phyloP scores from a whole-genome alignment of 1,139 yeast genomes.

The Candida sp. region DNA sequence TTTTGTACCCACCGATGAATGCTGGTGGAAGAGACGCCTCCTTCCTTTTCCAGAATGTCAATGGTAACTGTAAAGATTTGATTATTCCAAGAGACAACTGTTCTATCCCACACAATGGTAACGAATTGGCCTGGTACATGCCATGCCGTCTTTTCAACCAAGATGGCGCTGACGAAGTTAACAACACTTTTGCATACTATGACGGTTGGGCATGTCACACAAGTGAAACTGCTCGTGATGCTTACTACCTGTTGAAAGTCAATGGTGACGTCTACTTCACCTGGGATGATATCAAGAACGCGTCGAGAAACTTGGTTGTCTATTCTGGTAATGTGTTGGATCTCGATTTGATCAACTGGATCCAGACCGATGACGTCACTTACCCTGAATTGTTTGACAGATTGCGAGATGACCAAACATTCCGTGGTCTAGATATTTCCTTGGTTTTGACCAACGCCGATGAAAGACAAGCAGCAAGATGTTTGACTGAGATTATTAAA shows the following conservation, averaged over 20 bases:
- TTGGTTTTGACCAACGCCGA: conserved; percentile 69
- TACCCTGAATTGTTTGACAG: conserved; percentile 76
- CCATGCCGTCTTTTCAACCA: conserved; percentile 79
- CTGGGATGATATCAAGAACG: conserved; percentile 83
- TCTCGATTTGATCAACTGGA: conserved; percentile 75
- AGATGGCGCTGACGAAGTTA: conserved; percentile 73
- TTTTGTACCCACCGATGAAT: conserved; percentile 81
- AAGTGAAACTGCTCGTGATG: conserved; percentile 63
- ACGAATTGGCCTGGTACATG: conserved; percentile 92
- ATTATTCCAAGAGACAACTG: conserved; percentile 76
- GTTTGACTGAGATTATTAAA: conserved; percentile 85
- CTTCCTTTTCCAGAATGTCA: conserved; percentile 91
- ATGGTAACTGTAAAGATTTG: conserved; percentile 87
- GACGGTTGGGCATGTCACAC: conserved; percentile 95
- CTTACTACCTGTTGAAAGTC: conserved; percentile 63
- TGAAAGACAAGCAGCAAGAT: conserved; percentile 76
- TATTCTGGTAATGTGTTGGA: conserved; percentile 90
- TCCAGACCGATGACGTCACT: conserved; percentile 65
- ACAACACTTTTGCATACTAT: conserved; percentile 65
- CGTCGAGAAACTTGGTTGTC: conserved; percentile 80
- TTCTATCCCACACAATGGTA: conserved; percentile 67
- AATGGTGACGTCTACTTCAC: conserved; percentile 84
- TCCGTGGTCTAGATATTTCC: conserved; percentile 84
- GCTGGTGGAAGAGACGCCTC: conserved; percentile 95
- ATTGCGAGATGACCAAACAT: conserved; percentile 55